Evolutionary conservation across 768 basidiomycete species (phyloP).

Genomic region (Suillus sp.): DNA sequence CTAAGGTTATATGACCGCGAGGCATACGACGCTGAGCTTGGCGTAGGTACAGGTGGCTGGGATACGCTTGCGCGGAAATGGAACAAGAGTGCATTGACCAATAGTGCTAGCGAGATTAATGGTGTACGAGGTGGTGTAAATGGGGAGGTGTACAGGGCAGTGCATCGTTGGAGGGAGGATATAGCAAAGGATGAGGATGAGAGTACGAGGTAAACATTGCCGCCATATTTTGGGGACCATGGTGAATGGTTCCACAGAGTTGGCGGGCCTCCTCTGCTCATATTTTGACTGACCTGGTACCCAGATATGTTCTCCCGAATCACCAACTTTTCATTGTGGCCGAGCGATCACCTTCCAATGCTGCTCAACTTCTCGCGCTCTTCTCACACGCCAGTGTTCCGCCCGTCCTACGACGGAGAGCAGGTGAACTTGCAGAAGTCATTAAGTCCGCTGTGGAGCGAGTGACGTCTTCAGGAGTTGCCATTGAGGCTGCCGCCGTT

Average conservation of each 20-base stretch:
- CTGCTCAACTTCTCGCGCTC: slow-evolving; percentile 58
- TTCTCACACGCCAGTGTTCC: slow-evolving; percentile 55
- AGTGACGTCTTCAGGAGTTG: not conserved
- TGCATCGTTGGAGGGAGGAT: slow-evolving; percentile 84
- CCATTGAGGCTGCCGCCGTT: not conserved
- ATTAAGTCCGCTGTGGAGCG: slow-evolving; percentile 51
- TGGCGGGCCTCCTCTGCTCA: not conserved
- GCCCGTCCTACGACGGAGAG: slow-evolving; percentile 60
- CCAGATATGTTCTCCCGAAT: slow-evolving; percentile 74
- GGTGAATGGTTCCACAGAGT: not conserved
- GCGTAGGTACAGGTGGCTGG: slow-evolving; percentile 75
- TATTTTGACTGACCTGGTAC: slow-evolving; percentile 1
- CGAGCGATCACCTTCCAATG: slow-evolving; percentile 69
- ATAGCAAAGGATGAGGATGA: slow-evolving; percentile 86
- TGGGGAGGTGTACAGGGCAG: slow-evolving; percentile 63
- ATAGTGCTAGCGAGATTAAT: slow-evolving; percentile 39
- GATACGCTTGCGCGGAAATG: slow-evolving; percentile 77
- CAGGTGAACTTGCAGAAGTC: slow-evolving; percentile 65
- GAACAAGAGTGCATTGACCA: slow-evolving; percentile 63
- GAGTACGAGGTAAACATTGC: slow-evolving; percentile 63
- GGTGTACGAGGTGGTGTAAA: slow-evolving; percentile 41
- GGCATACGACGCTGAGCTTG: slow-evolving; percentile 64
- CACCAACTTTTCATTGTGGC: slow-evolving; percentile 72
- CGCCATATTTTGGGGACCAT: not conserved
- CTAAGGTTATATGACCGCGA: slow-evolving; percentile 72